Evolutionary conservation across 495 filamentous ascomycete genomes (phyloP), one percentile per base, ranked within the genome.

Genomic region (Hypomontagnella submonticulosa): DNA sequence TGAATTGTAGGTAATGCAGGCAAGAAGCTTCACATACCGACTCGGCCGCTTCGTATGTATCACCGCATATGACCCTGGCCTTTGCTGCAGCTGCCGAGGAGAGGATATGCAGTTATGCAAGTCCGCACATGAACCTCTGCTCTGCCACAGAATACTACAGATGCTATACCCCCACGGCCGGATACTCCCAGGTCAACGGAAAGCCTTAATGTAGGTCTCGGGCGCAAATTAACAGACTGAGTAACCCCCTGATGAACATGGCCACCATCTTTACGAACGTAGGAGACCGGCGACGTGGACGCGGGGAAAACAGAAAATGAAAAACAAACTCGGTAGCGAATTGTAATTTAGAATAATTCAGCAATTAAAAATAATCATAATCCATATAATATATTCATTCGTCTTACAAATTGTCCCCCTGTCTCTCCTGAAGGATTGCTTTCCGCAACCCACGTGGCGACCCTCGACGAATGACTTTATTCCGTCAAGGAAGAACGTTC

Each of bases 171-270:
- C 64, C 64, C 64, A 68, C 58, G 65, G 55, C 34, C 27, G 43
- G 64, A 37, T 46, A 20, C 64, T 57, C 64, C 64, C 57, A 67
- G 62, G 64, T 49, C 27, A 13, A 57, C 64, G 64, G 58, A 58
- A 67, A 54, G 36, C 43, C 53, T 16, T 61, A 58, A 67, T 67
- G 64, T 61, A 67, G 52, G 64, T 67, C 64, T 67, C 64, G 53
- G 64, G 53, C 47, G 48, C 58, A 49, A 44, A 49, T 41, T 42
- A 36, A 37, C 34, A 53, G 51, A 36, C 36, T 18, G 52, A 41
- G 15, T 7, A 30, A 51, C 30, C 46, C 15, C 43, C 44, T 52
- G 37, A 48, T 10, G 41, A 43, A 55, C 36, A 49, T 37, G 32
- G 52, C 15, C 38, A 54, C 51, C 40, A 10, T 6, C 4, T 50